These are phyloP conservation scores for Sclerotiophoma versabilis DNA, from an alignment of 2,329 filamentous ascomycete genomes.

Conservation along the genomic window DNA sequence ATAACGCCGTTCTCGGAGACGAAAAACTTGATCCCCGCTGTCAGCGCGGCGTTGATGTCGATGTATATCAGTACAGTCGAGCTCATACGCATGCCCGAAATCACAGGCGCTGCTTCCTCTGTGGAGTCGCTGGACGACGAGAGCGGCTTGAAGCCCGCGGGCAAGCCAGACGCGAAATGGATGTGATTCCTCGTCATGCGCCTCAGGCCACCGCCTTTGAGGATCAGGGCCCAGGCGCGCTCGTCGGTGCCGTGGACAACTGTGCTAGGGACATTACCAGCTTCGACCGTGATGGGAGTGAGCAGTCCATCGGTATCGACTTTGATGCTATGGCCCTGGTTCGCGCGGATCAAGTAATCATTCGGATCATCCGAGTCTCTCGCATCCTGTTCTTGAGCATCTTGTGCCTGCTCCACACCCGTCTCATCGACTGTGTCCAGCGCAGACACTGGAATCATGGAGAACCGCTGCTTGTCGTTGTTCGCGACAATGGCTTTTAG, in stretches of 20 bases:
- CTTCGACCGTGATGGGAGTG: slow-evolving; percentile 65
- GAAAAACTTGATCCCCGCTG: slow-evolving; percentile 73
- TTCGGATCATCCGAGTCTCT: slow-evolving; percentile 58
- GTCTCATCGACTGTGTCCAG: slow-evolving; percentile 10
- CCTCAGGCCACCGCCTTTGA: slow-evolving; percentile 77
- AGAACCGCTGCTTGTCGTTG: slow-evolving; percentile 92
- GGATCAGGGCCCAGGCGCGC: slow-evolving; percentile 76
- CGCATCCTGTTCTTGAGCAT: slow-evolving; percentile 9
- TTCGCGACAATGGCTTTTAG: slow-evolving; percentile 71
- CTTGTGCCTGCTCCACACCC: neutral
- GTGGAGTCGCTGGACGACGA: slow-evolving; percentile 27
- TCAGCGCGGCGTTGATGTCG: slow-evolving; percentile 71
- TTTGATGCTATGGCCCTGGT: slow-evolving; percentile 90
- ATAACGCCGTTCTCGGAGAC: slow-evolving; percentile 60
- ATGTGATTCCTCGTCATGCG: slow-evolving; percentile 87
- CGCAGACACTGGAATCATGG: slow-evolving; percentile 66
- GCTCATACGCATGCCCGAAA: slow-evolving; percentile 79
- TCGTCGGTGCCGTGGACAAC: slow-evolving; percentile 93
- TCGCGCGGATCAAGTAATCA: slow-evolving; percentile 88
- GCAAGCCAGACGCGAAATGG: slow-evolving; percentile 82
- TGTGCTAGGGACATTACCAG: slow-evolving; percentile 65
- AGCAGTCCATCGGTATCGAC: slow-evolving; percentile 75
- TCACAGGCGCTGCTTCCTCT: slow-evolving; percentile 58
- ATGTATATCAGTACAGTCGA: slow-evolving; percentile 74
- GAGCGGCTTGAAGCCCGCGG: slow-evolving; percentile 52